phyloP scores from a whole-genome alignment of 768 basidiomycete species.

The Leccinum boreale region DNA sequence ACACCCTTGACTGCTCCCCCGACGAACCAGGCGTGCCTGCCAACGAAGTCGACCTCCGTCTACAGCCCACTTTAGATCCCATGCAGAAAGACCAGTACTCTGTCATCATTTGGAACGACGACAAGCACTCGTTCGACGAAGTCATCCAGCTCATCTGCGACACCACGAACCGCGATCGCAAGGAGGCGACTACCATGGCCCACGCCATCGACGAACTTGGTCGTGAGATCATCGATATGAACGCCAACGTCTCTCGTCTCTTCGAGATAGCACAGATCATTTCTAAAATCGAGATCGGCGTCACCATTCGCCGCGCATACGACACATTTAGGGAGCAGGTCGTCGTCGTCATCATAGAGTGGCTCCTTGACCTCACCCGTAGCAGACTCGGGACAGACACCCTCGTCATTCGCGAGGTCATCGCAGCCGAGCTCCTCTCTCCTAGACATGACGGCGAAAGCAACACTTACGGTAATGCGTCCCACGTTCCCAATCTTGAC shows the following conservation, averaged over 20 bases:
- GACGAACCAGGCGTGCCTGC: slow-evolving; percentile 69
- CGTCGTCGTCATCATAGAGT: slow-evolving; percentile 78
- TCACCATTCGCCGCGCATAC: slow-evolving; percentile 82
- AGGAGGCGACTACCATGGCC: slow-evolving; percentile 56
- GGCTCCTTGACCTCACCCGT: slow-evolving; percentile 78
- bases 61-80: slow-evolving; percentile 75
- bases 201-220: slow-evolving; percentile 74
- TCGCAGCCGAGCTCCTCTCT: slow-evolving; percentile 65
- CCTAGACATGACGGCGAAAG: slow-evolving; percentile 51
- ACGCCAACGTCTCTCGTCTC: slow-evolving; percentile 46
- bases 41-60: slow-evolving; percentile 65
- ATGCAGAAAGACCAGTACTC: slow-evolving; percentile 78
- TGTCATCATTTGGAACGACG: slow-evolving; percentile 93
- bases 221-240: slow-evolving; percentile 80
- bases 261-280: slow-evolving; percentile 79
- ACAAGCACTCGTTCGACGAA: slow-evolving; percentile 92
- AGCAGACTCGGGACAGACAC: slow-evolving; percentile 66
- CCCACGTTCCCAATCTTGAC: slow-evolving; percentile 35
- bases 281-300: slow-evolving; percentile 85
- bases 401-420: slow-evolving; percentile 65
- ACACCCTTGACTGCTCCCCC: slow-evolving; percentile 78
- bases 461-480: slow-evolving; percentile 40
- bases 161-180: slow-evolving; percentile 44
- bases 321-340: slow-evolving; percentile 90
- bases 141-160: slow-evolving; percentile 73